These are phyloP conservation scores for Macadamia integrifolia DNA, from an alignment of 164 flowering plant species.

Conservation along the genomic window DNA sequence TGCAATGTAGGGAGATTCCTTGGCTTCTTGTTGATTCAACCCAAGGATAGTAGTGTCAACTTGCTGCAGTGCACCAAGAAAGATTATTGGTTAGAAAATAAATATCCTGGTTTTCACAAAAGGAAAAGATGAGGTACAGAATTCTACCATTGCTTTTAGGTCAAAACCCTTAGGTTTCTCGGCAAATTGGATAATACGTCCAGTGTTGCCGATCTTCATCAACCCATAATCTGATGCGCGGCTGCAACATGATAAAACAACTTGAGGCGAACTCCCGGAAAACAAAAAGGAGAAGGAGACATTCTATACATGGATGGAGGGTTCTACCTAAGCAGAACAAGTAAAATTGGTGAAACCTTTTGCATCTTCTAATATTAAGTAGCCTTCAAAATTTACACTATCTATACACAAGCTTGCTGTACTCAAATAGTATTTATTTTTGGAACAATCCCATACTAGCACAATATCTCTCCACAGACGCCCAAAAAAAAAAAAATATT, in stretches of 20 bases:
- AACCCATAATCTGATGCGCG: constrained; percentile 88
- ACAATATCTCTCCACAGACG: too few relatives aligned
- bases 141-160: constrained; percentile 71
- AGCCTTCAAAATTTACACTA: too few relatives aligned
- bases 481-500: too few relatives aligned
- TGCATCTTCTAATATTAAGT: too few relatives aligned
- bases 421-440: too few relatives aligned
- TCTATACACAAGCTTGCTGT: too few relatives aligned
- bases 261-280: neutral
- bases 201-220: constrained; percentile 69
- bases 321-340: neutral
- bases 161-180: constrained; percentile 78
- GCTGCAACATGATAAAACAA: constrained; percentile 29
- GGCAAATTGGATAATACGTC: constrained; percentile 53
- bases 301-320: neutral
- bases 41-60: constrained; percentile 76
- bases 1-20: constrained; percentile 66
- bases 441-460: too few relatives aligned
- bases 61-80: constrained; percentile 39
- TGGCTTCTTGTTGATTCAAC: constrained; percentile 50
- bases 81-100: neutral
- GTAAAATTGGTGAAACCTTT: too few relatives aligned
- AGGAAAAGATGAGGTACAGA: neutral
- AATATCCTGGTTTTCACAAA: neutral
- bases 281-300: neutral